Evolutionary conservation across 1,139 yeast species (phyloP).

Genomic region (Cylindricascospora bacillispora): DNA sequence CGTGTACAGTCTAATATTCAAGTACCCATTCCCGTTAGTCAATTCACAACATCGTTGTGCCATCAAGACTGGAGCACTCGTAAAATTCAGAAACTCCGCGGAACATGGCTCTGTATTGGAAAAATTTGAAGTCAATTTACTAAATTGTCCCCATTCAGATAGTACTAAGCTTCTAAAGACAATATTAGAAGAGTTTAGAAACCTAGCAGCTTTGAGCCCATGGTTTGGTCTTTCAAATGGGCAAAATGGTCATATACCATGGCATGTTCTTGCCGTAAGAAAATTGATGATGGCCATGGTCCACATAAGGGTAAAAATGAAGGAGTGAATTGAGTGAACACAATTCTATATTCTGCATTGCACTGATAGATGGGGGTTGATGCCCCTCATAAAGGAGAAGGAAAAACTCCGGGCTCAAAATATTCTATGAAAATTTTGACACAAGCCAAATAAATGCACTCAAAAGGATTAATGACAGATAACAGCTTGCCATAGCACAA

Average conservation of each 20-base stretch:
- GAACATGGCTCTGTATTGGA: conserved; percentile 18
- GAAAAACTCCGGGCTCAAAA: too few species aligned
- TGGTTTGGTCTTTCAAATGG: conserved; percentile 31
- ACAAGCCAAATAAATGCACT: too few species aligned
- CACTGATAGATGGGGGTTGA: too few species aligned
- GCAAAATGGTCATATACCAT: conserved; percentile 44
- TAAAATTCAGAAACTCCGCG: conserved; percentile 31
- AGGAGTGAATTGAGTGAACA: conserved; percentile 2
- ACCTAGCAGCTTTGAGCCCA: conserved; percentile 38
- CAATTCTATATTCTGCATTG: too few species aligned
- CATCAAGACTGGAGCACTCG: conserved; percentile 56
- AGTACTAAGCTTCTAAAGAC: conserved; percentile 43
- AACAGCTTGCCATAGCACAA: too few species aligned
- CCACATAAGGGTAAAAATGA: conserved; percentile 28
- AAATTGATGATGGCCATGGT: conserved; percentile 41
- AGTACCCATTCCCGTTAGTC: conserved; percentile 48
- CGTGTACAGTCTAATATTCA: conserved; percentile 51
- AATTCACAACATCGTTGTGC: conserved; percentile 63
- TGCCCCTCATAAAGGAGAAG: too few species aligned
- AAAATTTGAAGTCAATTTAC: conserved; percentile 45
- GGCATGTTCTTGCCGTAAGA: conserved; percentile 71
- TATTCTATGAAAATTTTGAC: too few species aligned
- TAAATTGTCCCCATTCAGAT: conserved; percentile 59
- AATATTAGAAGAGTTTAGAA: conserved; percentile 54
- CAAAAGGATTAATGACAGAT: too few species aligned